Base-by-base conservation (phyloP, 1,284 basidiomycete species). In the Heterobasidion occidentale region DNA sequence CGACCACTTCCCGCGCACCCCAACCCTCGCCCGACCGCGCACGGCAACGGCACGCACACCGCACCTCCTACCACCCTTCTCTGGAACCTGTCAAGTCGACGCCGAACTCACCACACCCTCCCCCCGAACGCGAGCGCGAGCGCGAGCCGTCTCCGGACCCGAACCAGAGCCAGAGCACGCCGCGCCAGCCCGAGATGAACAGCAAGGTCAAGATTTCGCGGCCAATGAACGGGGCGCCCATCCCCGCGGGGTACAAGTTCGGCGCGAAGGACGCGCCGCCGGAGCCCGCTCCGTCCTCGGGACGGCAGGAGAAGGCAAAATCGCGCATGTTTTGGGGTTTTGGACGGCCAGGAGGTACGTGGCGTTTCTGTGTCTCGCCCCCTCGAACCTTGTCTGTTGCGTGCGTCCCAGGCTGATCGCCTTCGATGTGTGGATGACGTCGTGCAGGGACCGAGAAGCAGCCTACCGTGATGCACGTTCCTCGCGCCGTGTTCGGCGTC, bases 191-290 rank as follows among this genome's bases (percentile, higher is more conserved):
- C 57, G 67, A 81, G 64, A 48, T 48, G 46, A 76, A 77, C 53
- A 75, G 77, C 55, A 87, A 86, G 68, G 81, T 85, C 48, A 91
- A 94, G 70, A 96, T 96, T 56, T 94, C 91, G n/a, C 90, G 83
- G 0, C 94, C 94, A 36, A 78, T 94, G 69, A 88, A 88, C 61
- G 93, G 92, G 12, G 83, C 84, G 11, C 90, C 88, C 36, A 92
- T 97, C 44, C 92, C 92, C 8, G 80, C 83, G 49, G 93, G 94
- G 0, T 93, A 89, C 78, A 93, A 93, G 70, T 96, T 96, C 67
- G 89, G 88, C 15, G 73, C 77, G 36, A 88, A 88, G 68, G 86
- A 88, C 58, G 66, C 74, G 15, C 66, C 77, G 19, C 66, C 77
- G n/a, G 77, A 79, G 35, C 68, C 67, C 2, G 65, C 73, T 38